These are phyloP conservation scores for Xylaria sp. DNA, from an alignment of 2,329 filamentous ascomycete genomes.

Conservation along the genomic window DNA sequence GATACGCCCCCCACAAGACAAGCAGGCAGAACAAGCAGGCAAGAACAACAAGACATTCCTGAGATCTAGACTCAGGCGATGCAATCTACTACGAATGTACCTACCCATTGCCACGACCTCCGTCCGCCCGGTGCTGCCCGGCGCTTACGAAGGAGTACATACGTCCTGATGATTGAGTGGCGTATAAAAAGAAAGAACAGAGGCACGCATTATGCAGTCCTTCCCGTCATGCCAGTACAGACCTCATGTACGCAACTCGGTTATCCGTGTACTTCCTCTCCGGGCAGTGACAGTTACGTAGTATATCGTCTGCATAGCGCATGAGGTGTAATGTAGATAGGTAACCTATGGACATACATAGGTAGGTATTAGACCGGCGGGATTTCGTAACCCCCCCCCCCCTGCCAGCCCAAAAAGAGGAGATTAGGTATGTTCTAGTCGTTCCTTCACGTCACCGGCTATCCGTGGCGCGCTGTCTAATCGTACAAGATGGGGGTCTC, in stretches of 20 bases:
- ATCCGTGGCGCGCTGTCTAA: constrained; percentile 17
- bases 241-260: no score
- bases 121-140: neutral
- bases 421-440: neutral
- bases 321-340: neutral
- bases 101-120: neutral
- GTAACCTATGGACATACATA: neutral
- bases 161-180: no score
- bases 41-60: no score
- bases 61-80: neutral
- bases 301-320: no score
- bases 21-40: no score
- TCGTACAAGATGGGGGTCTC: neutral
- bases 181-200: no score
- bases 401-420: constrained; percentile 11
- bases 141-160: neutral
- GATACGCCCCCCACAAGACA: no score
- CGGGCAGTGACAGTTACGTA: no score
- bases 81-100: neutral
- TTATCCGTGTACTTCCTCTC: no score
- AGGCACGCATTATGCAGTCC: no score
- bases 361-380: constrained; percentile 8
- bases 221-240: no score
- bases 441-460: constrained; percentile 18
- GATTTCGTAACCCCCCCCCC: constrained; percentile 11